Conservation (phyloP, 2,329 filamentous ascomycete species). For the Arachnomyces sp. region DNA sequence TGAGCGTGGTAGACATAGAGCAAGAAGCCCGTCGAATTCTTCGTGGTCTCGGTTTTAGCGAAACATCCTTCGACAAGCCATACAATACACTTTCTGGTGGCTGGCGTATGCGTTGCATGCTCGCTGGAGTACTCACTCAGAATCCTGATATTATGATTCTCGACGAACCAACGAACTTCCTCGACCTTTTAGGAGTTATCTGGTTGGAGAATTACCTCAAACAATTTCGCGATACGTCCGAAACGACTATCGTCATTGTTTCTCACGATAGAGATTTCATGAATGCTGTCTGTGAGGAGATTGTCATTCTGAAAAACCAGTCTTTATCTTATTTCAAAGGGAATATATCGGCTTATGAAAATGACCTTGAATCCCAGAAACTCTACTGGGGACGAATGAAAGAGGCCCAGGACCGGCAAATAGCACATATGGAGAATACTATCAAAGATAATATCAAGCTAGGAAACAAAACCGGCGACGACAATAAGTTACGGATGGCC, state of each 20-base stretch:
- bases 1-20: slow-evolving; percentile 57
- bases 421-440: slow-evolving; percentile 70
- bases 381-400: slow-evolving; percentile 66
- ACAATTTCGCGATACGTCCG: slow-evolving; percentile 45
- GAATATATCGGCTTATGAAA: slow-evolving; percentile 64
- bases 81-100: slow-evolving; percentile 66
- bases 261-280: slow-evolving; percentile 81
- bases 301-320: slow-evolving; percentile 68
- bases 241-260: slow-evolving; percentile 65
- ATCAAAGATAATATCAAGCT: slow-evolving; percentile 67
- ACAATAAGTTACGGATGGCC: slow-evolving; percentile 79
- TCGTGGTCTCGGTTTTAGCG: slow-evolving; percentile 63
- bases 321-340: slow-evolving; percentile 67
- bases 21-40: slow-evolving; percentile 60
- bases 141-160: slow-evolving; percentile 71
- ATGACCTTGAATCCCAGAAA: slow-evolving; percentile 57
- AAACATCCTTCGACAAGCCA: slow-evolving; percentile 51
- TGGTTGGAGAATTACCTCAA: slow-evolving; percentile 72
- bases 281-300: slow-evolving; percentile 65
- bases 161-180: slow-evolving; percentile 81
- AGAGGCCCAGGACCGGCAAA: slow-evolving; percentile 73
- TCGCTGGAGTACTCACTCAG: slow-evolving; percentile 61
- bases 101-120: slow-evolving; percentile 63
- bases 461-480: slow-evolving; percentile 69
- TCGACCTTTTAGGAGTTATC: slow-evolving; percentile 74